phyloP scores from a whole-genome alignment of 768 basidiomycete genomes.

The Mycena crocata region DNA sequence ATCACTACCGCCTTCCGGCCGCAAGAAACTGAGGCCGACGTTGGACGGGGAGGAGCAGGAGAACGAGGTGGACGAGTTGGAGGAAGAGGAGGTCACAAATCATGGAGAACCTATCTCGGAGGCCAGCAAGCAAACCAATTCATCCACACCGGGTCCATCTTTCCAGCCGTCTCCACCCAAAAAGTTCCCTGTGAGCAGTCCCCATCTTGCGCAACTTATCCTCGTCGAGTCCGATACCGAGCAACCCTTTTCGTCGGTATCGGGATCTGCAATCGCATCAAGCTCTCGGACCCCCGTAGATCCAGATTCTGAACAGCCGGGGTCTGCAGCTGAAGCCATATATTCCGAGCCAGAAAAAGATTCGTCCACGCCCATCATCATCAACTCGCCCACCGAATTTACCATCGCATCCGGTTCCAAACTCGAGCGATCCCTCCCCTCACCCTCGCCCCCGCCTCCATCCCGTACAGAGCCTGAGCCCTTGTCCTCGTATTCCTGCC shows the following conservation, averaged over 20 bases:
- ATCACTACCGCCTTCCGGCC: not conserved
- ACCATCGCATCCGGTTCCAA: constrained; percentile 25
- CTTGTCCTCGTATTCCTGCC: constrained; percentile 77
- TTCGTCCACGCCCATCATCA: not conserved
- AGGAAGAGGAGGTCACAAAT: constrained; percentile 7
- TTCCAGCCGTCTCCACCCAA: constrained; percentile 31
- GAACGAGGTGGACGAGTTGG: constrained; percentile 19
- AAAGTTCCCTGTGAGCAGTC: constrained; percentile 35
- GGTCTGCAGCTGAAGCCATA: too few relatives aligned
- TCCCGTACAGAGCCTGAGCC: constrained; percentile 40
- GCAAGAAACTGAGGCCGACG: too few relatives aligned
- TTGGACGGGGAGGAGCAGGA: not conserved
- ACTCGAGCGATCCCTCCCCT: not conserved
- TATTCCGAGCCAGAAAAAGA: too few relatives aligned
- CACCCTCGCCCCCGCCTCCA: constrained; percentile 25
- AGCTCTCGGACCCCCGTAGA: too few relatives aligned
- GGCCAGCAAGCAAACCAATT: too few relatives aligned
- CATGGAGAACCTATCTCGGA: too few relatives aligned
- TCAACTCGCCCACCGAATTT: constrained; percentile 17
- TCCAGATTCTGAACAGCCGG: too few relatives aligned
- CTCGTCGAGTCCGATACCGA: constrained; percentile 19
- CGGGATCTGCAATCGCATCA: not conserved
- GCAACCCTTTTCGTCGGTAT: constrained; percentile 14
- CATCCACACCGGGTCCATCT: not conserved
- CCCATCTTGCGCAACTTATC: constrained; percentile 40